phyloP scores from a whole-genome alignment of 495 filamentous ascomycete genomes.

The Trichoderma virens region DNA sequence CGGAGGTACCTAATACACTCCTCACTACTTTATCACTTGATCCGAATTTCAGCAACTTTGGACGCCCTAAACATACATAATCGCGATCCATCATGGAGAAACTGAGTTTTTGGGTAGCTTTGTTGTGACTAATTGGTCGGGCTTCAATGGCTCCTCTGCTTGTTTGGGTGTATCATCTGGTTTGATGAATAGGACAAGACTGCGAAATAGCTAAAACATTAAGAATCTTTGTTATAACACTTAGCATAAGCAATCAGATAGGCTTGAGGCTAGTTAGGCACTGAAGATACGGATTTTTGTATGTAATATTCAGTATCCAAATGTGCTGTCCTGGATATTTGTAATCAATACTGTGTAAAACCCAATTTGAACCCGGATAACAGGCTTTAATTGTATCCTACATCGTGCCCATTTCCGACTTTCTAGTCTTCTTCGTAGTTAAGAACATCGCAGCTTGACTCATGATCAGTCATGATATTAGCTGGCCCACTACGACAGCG shows the following conservation, averaged over 20 bases:
- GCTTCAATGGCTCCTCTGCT: background rate
- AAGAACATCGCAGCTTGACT: background rate
- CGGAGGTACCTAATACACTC: background rate
- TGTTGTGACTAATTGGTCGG: background rate
- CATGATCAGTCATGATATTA: background rate
- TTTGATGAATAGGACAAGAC: background rate
- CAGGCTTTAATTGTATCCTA: background rate
- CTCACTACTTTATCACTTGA: background rate
- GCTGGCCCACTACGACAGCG: background rate
- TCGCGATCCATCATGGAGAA: background rate
- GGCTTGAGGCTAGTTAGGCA: background rate
- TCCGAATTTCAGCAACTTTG: background rate
- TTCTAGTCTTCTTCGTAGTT: background rate
- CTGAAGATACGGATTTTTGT: background rate
- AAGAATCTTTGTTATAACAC: background rate
- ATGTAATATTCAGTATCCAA: background rate
- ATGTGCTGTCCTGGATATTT: background rate
- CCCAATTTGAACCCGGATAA: background rate
- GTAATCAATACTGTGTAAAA: background rate
- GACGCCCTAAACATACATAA: background rate
- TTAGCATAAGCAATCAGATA: background rate
- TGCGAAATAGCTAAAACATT: background rate
- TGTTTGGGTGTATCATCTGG: background rate
- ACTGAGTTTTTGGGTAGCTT: background rate
- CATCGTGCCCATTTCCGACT: background rate